A percentile compares a stretch with the other conserved stretches of the same genome.
Evolutionary conservation across 179 eudicot species (phyloP).

Genomic region (Heliamphora ciliata): DNA sequence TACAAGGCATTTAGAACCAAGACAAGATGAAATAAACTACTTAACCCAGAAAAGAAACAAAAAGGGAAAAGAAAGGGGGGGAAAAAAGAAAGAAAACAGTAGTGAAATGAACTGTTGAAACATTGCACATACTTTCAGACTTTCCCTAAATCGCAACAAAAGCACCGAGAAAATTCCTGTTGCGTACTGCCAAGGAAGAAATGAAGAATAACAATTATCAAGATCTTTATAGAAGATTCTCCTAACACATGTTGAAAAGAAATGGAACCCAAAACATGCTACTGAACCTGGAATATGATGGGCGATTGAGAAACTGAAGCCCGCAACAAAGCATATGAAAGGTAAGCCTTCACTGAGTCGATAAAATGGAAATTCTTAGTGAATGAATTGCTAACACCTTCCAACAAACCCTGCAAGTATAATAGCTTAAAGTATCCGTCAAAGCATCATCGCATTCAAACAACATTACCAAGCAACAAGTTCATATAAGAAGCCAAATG

Average conservation of each 20-base stretch:
- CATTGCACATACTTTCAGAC: slow-evolving; percentile 57
- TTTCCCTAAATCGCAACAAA: slow-evolving; percentile 79
- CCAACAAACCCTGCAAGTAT: slow-evolving; percentile 70
- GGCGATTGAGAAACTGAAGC: slow-evolving; percentile 89
- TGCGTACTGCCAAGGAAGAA: slow-evolving; percentile 55
- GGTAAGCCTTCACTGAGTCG: slow-evolving; percentile 89
- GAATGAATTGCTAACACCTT: slow-evolving; percentile 84
- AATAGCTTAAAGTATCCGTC: not conserved
- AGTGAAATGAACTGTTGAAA: slow-evolving; percentile 5
- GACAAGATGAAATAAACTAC: not conserved
- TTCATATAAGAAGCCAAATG: slow-evolving; percentile 11
- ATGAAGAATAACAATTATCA: slow-evolving; percentile 5
- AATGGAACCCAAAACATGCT: not conserved
- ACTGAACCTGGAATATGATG: slow-evolving; percentile 73
- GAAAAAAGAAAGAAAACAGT: slow-evolving; percentile 13
- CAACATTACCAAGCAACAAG: slow-evolving; percentile 12
- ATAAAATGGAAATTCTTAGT: slow-evolving; percentile 84
- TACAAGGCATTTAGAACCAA: not conserved
- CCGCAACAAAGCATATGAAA: slow-evolving; percentile 77
- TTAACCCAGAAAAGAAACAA: not conserved
- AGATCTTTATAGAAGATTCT: slow-evolving; percentile 8
- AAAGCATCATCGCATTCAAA: not conserved
- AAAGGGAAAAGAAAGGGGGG: too few species aligned
- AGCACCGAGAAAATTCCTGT: slow-evolving; percentile 88
- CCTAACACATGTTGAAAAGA: slow-evolving; percentile 9